phyloP scores from a whole-genome alignment of 2,329 filamentous ascomycete species.

The Monosporascus sp. region DNA sequence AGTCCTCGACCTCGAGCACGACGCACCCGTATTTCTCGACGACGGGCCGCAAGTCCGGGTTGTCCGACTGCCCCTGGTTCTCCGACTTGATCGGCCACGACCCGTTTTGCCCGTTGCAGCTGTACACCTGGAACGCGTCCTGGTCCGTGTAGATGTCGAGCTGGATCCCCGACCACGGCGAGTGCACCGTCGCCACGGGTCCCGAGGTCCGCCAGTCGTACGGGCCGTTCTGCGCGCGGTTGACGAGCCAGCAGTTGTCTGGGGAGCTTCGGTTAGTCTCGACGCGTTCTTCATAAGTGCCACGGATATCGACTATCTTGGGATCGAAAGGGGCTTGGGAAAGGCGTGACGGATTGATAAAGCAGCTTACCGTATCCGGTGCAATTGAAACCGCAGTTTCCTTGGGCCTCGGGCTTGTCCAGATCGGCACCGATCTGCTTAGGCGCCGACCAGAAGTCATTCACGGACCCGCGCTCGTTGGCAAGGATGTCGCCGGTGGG shows the following conservation, averaged over 20 bases:
- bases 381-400: slow-evolving; percentile 78
- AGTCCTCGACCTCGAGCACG: slow-evolving; percentile 89
- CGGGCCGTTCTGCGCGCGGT: slow-evolving; percentile 50
- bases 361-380: slow-evolving; percentile 67
- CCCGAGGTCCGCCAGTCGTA: slow-evolving; percentile 58
- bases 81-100: slow-evolving; percentile 62
- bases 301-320: too few relatives aligned
- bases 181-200: slow-evolving; percentile 60
- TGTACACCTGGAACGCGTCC: slow-evolving; percentile 83
- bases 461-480: slow-evolving; percentile 62
- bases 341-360: not conserved
- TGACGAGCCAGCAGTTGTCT: slow-evolving; percentile 67
- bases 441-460: slow-evolving; percentile 76
- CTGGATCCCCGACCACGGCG: slow-evolving; percentile 74
- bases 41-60: slow-evolving; percentile 50
- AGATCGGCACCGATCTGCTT: slow-evolving; percentile 75
- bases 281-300: not conserved
- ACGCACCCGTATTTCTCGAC: slow-evolving; percentile 77
- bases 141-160: slow-evolving; percentile 80
- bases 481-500: slow-evolving; percentile 71
- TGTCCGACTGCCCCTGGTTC: slow-evolving; percentile 54
- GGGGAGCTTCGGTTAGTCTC: not conserved
- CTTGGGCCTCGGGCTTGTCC: slow-evolving; percentile 53
- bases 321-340: not conserved
- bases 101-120: slow-evolving; percentile 73